Evolutionary conservation across 768 basidiomycete species (phyloP), one percentile per base, ranked within the genome.

Genomic region (Kwoniella mangroviensis): DNA sequence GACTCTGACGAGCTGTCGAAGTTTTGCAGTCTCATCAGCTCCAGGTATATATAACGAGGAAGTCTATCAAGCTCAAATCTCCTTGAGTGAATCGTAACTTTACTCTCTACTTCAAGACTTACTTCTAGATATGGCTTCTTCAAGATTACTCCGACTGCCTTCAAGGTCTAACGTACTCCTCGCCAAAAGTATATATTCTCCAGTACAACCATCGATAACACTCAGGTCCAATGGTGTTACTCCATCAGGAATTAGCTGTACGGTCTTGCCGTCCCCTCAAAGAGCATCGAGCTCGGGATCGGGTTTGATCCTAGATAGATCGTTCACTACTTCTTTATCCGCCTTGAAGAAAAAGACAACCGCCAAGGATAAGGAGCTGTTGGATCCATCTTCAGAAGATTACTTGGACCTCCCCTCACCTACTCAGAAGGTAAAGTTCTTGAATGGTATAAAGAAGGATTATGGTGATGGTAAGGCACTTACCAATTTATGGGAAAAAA

Each of bases 401-500:
- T 53, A 64, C 19, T 22, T 49, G 53, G 40, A 55, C 6, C 0
- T 41, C 0, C 53, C 53, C n/a, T 40, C 57, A 9, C 57, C 66
- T 28, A 63, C 51, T n/a, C 9, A 62, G 19, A 62, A 53, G 42
- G 61, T 54, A 2, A 62, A 63, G 43, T 68, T 42, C 42, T 22
- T 68, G 28, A 68, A 68, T 41, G 60, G 34, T 0, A 15, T 62
- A 0, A 68, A 68, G 45, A 55, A 53, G 24, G 67, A 68, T 40
- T 68, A 68, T 26, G 67, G 60, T 10, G 24, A 22, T 55, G 26
- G 67, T 63, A n/a, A 68, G 67, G 59, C 1, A 15, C 21, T 28
- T 28, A 28, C 26, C 26, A 28, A 4, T 28, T 28, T 28, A 28
- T 28, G 26, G 26, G 26, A 28, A 28, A 28, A 28, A 4, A 4